Conservation (phyloP, 306 rosid genomes). For the Quercus aquifolioides region DNA sequence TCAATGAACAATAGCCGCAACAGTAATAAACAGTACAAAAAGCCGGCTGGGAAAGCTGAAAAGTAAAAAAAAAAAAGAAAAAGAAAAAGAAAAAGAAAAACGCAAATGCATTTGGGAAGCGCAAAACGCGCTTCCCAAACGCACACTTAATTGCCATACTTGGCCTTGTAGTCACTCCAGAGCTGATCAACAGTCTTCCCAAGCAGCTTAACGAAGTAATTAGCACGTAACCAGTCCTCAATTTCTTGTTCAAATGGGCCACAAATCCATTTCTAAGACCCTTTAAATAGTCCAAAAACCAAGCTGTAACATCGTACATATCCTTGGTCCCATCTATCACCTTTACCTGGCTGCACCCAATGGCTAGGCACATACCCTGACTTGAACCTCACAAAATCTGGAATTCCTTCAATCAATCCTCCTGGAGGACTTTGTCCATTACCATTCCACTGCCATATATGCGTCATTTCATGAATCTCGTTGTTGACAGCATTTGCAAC, state of each 20-base stretch:
- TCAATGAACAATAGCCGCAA: no score
- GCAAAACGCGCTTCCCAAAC: no score
- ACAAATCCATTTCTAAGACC: slow-evolving; percentile 41
- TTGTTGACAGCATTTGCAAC: slow-evolving; percentile 18
- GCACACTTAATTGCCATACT: slow-evolving; percentile 11
- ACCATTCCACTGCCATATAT: slow-evolving; percentile 36
- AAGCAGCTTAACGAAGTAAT: slow-evolving; percentile 37
- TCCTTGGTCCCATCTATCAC: slow-evolving; percentile 34
- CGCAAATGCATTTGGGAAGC: no score
- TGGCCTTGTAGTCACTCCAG: slow-evolving; percentile 45
- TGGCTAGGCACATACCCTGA: slow-evolving; percentile 12
- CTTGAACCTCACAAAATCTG: slow-evolving; percentile 44
- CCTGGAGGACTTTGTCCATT: slow-evolving; percentile 22
- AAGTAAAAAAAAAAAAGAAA: no score
- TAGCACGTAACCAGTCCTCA: slow-evolving; percentile 29
- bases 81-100: no score
- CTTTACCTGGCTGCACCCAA: slow-evolving; percentile 27
- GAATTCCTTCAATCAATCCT: slow-evolving; percentile 39
- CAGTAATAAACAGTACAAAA: no score
- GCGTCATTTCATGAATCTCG: slow-evolving; percentile 43
- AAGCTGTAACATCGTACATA: slow-evolving; percentile 29
- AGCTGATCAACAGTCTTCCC: slow-evolving; percentile 42
- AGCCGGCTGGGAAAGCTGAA: no score
- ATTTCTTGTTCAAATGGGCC: slow-evolving; percentile 39
- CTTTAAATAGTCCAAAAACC: slow-evolving; percentile 38